Conservation (phyloP, 2,329 filamentous ascomycete genomes). For the Aureobasidium leucospermi region DNA sequence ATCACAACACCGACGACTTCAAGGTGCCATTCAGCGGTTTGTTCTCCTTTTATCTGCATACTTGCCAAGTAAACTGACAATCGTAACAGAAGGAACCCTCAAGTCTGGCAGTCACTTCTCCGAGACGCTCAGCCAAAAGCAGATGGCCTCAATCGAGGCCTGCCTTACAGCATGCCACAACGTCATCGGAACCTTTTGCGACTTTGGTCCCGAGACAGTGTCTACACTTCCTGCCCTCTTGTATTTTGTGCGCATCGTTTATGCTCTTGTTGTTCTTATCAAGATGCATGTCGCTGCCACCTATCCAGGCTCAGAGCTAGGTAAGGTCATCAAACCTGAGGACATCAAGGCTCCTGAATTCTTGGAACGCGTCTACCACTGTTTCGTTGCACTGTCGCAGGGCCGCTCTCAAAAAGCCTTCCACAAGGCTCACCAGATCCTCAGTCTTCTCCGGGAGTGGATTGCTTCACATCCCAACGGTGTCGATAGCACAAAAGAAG, state of each 20-base stretch:
- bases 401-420: conserved; percentile 35
- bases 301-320: conserved; percentile 40
- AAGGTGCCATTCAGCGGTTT: conserved; percentile 28
- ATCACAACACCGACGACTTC: conserved; percentile 36
- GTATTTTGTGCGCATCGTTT: conserved; percentile 46
- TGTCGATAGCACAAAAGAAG: conserved; percentile 16
- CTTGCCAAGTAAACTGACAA: conserved; percentile 22
- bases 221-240: conserved; percentile 38
- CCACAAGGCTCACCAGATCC: conserved; percentile 41
- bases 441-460: conserved; percentile 38
- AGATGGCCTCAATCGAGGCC: conserved; percentile 40
- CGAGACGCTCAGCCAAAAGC: conserved; percentile 38
- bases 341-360: conserved; percentile 22
- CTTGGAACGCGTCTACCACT: conserved; percentile 18
- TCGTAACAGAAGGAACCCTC: conserved; percentile 32
- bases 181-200: conserved; percentile 43
- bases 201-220: conserved; percentile 38
- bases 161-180: conserved; percentile 40
- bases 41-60: not conserved
- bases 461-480: conserved; percentile 32
- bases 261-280: conserved; percentile 51
- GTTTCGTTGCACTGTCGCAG: conserved; percentile 33
- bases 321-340: conserved; percentile 28
- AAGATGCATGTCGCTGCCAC: conserved; percentile 52
- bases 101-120: conserved; percentile 29